phyloP scores from a whole-genome alignment of 2,329 filamentous ascomycete genomes.

The Colletotrichum graminicola region DNA sequence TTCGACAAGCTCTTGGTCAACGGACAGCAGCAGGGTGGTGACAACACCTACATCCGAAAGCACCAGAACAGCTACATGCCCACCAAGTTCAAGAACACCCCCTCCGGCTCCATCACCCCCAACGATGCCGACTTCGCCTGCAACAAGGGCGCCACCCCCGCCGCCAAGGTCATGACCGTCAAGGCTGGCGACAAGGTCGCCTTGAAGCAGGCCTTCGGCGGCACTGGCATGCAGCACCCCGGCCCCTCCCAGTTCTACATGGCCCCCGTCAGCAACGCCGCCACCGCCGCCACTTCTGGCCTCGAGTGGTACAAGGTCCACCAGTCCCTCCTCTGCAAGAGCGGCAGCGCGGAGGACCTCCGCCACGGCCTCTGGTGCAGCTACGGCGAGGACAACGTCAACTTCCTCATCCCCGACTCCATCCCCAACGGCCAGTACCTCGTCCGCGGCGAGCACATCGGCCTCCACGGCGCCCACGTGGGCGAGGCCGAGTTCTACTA shows the following conservation, averaged over 20 bases:
- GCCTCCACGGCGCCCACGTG: conserved; percentile 55
- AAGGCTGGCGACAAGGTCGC: conserved; percentile 41
- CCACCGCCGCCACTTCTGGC: conserved; percentile 40
- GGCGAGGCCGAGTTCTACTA: conserved; percentile 56
- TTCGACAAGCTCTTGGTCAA: conserved; percentile 45
- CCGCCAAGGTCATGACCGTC: conserved; percentile 36
- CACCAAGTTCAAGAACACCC: conserved; percentile 38
- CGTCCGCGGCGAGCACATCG: conserved; percentile 60
- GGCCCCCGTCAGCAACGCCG: conserved; percentile 42
- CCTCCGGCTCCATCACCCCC: conserved; percentile 33
- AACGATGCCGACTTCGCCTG: conserved; percentile 39
- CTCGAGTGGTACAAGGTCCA: conserved; percentile 49
- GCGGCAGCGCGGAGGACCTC: conserved; percentile 34
- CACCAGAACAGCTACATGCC: conserved; percentile 43
- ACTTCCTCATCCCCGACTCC: conserved; percentile 54
- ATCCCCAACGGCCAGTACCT: conserved; percentile 59
- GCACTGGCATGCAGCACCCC: conserved; percentile 43
- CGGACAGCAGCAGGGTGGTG: conserved; percentile 42
- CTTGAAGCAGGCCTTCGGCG: conserved; percentile 40
- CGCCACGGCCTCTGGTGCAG: conserved; percentile 41
- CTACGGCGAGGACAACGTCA: conserved; percentile 43
- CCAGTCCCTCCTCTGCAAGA: conserved; percentile 39
- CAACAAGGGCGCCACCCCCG: conserved; percentile 32
- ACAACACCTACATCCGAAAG: conserved; percentile 43
- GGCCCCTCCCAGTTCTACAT: conserved; percentile 43